Percentiles rank a stretch among this genome's conserved stretches.
Evolutionary conservation across 2,329 filamentous ascomycete genomes (phyloP).

Genomic region (Fusarium odoratissimum): DNA sequence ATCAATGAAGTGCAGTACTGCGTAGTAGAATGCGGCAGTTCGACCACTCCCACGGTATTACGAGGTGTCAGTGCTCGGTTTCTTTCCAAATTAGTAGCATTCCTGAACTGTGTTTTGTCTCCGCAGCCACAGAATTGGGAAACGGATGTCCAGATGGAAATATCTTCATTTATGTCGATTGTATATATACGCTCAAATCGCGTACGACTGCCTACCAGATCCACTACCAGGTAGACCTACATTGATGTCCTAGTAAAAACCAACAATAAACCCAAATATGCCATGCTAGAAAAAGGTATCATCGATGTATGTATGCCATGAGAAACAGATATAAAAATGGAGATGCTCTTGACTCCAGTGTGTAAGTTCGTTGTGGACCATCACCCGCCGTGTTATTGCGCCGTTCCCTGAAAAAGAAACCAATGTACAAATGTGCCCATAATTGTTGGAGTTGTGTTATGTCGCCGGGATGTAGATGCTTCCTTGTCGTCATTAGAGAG

Average conservation of each 20-base stretch:
- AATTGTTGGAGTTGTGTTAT: slow-evolving; percentile 28
- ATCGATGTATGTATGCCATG: slow-evolving; percentile 39
- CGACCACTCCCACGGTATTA: not conserved
- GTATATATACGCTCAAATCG: slow-evolving; percentile 13
- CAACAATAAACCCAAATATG: slow-evolving; percentile 29
- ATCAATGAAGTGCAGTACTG: slow-evolving; percentile 3
- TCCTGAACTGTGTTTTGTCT: not conserved
- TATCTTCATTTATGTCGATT: slow-evolving; percentile 25
- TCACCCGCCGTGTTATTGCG: slow-evolving; percentile 41
- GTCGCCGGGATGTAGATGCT: slow-evolving; percentile 27
- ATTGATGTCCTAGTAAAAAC: slow-evolving; percentile 7
- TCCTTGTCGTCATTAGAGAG: slow-evolving; percentile 43
- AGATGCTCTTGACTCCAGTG: slow-evolving; percentile 41
- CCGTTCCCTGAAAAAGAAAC: slow-evolving; percentile 29
- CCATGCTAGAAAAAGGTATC: slow-evolving; percentile 41
- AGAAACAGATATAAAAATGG: slow-evolving; percentile 23
- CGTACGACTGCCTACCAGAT: slow-evolving; percentile 4
- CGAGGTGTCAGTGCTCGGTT: not conserved
- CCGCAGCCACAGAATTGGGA: not conserved
- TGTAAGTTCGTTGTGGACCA: slow-evolving; percentile 34
- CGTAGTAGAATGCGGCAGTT: not conserved
- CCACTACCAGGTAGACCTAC: slow-evolving; percentile 7
- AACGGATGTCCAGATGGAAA: not conserved
- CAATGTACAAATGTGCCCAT: slow-evolving; percentile 32
- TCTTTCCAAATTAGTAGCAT: not conserved